A percentile compares a stretch with the other conserved stretches of the same genome.
These are phyloP conservation scores for Chlorella vulgaris DNA, from an alignment of 139 green algal species.

Conservation along the genomic window DNA sequence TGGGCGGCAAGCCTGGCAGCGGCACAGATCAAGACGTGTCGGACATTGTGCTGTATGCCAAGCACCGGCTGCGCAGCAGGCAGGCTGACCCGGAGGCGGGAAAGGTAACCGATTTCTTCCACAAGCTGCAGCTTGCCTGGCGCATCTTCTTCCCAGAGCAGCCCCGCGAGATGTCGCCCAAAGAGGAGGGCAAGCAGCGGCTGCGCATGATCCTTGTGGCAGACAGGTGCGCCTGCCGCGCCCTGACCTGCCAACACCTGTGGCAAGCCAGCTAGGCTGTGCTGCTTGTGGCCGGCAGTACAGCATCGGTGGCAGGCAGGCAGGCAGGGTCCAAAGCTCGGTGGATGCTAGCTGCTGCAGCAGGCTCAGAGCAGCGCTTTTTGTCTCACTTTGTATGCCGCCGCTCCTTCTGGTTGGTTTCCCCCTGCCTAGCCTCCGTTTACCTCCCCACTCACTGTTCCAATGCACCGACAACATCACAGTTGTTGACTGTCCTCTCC, in stretches of 20 bases:
- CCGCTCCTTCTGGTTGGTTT: too few relatives aligned
- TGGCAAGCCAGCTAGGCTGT: too few relatives aligned
- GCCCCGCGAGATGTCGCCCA: constrained; percentile 34
- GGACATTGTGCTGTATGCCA: constrained; percentile 24
- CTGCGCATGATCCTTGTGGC: constrained; percentile 85
- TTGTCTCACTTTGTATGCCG: too few relatives aligned
- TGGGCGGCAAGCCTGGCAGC: background rate
- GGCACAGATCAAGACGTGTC: background rate
- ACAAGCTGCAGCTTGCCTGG: constrained; percentile 57
- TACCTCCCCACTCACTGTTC: too few relatives aligned
- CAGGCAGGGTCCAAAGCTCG: too few relatives aligned
- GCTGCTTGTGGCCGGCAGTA: too few relatives aligned
- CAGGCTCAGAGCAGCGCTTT: too few relatives aligned
- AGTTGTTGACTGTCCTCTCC: too few relatives aligned
- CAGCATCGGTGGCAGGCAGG: too few relatives aligned
- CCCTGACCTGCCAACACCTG: background rate
- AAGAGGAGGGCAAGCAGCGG: constrained; percentile 67
- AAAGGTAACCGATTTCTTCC: constrained; percentile 27
- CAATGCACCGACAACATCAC: too few relatives aligned
- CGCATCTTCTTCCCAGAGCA: constrained; percentile 63
- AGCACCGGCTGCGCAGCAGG: constrained; percentile 1
- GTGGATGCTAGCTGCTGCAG: too few relatives aligned
- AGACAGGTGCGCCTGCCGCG: constrained; percentile 50
- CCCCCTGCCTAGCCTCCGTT: too few relatives aligned
- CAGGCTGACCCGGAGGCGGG: background rate